Percentiles rank a stretch among this genome's conserved stretches.
Evolutionary conservation across 805 yeast genomes (phyloP).

Genomic region (Schwanniomyces vanrijiae): DNA sequence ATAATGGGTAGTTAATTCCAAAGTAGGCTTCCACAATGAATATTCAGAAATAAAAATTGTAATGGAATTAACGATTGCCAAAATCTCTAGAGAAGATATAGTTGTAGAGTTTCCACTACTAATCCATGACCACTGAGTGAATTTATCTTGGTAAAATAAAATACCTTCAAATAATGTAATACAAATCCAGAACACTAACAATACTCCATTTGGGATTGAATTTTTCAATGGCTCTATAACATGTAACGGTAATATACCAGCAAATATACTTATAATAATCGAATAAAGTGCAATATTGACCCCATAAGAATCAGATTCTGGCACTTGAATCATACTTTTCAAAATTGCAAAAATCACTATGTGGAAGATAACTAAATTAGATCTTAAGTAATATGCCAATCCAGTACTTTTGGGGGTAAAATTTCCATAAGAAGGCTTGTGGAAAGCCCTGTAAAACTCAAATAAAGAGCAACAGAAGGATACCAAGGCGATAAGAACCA

Average conservation of each 20-base stretch:
- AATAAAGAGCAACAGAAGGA: conserved; percentile 4
- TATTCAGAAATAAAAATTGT: conserved; percentile 40
- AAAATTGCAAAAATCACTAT: conserved; percentile 12
- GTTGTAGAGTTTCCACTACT: conserved; percentile 1
- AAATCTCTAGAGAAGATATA: conserved; percentile 21
- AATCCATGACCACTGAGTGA: conserved; percentile 22
- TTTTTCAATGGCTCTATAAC: conserved; percentile 20
- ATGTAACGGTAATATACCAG: conserved; percentile 26
- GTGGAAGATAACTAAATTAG: conserved; percentile 18
- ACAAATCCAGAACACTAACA: conserved; percentile 31
- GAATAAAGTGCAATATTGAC: conserved; percentile 15
- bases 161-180: conserved; percentile 15
- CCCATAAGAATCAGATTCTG: conserved; percentile 22
- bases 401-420: conserved; percentile 24
- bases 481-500: conserved; percentile 8
- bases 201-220: conserved; percentile 19
- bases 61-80: conserved; percentile 27
- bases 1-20: conserved; percentile 33
- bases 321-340: conserved; percentile 15
- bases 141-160: conserved; percentile 25
- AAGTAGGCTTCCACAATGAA: conserved; percentile 38
- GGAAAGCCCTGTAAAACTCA: not conserved
- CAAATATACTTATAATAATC: conserved; percentile 7
- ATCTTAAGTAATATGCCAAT: conserved; percentile 20
- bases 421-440: conserved; percentile 14